Evolutionary conservation across 73 alveolate genomes (phyloP).

Genomic region (Paraurostyla sp.): DNA sequence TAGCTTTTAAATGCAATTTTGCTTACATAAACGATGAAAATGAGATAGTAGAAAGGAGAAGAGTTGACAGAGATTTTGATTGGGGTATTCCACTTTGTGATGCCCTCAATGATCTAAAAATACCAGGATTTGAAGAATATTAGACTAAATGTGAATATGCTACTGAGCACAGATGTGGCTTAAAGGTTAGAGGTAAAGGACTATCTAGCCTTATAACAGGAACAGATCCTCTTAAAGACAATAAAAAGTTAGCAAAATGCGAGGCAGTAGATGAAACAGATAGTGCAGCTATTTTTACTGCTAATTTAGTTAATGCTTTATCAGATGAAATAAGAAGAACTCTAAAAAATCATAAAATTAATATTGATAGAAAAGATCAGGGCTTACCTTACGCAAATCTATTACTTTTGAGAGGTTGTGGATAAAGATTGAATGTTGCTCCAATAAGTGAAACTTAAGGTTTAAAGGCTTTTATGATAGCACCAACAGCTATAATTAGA

Average conservation of each 20-base stretch:
- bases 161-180: conserved; percentile 91
- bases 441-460: conserved; percentile 74
- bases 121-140: conserved; percentile 71
- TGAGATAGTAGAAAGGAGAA: conserved; percentile 80
- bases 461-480: conserved; percentile 82
- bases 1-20: conserved; percentile 91
- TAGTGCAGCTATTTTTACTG: conserved; percentile 73
- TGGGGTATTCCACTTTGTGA: conserved; percentile 89
- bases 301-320: conserved; percentile 75
- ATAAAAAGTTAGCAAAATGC: conserved; percentile 56
- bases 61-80: conserved; percentile 86
- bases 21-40: conserved; percentile 83
- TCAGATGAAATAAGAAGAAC: conserved; percentile 69
- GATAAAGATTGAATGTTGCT: conserved; percentile 78
- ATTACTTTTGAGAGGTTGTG: conserved; percentile 86
- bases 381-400: conserved; percentile 81
- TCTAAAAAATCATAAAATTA: conserved; percentile 77
- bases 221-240: conserved; percentile 89
- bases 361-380: conserved; percentile 73
- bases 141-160: conserved; percentile 78
- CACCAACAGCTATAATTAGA: conserved; percentile 92
- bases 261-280: conserved; percentile 61
- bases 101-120: conserved; percentile 39
- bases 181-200: conserved; percentile 79
- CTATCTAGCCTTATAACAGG: conserved; percentile 81